Base-by-base conservation (phyloP, 768 basidiomycete genomes). In the Phallus indusiatus region DNA sequence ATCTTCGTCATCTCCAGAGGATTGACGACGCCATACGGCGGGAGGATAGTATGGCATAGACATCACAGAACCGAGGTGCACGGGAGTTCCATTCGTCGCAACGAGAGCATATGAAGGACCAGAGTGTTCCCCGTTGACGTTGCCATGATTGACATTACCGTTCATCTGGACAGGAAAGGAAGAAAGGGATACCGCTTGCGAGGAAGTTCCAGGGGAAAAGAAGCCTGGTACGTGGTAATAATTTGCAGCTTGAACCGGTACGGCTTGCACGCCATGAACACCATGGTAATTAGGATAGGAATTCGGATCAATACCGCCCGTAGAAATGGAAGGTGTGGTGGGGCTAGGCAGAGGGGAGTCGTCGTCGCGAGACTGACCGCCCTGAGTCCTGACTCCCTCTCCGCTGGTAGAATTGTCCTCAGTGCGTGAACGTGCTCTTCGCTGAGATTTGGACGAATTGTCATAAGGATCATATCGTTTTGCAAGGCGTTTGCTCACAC, bases 391-490 rank as follows among this genome's bases (percentile, higher is more conserved):
- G 2, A 14, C 42, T n/a, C 42, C 42, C 12, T n/a, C 14, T 42
- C 42, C 42, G 11, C 49, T 20, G 50, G n/a, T 47, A n/a, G 54
- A 36, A 17, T 57, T 48, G 24, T 50, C 56, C 21, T 17, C 12
- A 6, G 24, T 16, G 10, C 35, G 33, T 14, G 20, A 33, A 37
- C 57, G 22, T 14, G 50, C 28, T n/a, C 22, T 47, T 20, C 57
- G 57, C 1, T 42, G 57, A 33, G 48, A n/a, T 52, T 59, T 59
- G 17, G 57, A 16, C 14, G 48, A 36, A 18, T 22, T 24, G 20
- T 59, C 57, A 58, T 79, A 80, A 4, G 81, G 79, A 34, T 71
- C 73, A 62, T 63, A 79, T 20, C 80, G 74, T 61, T 74, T 75
- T 47, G 58, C 59, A 20, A 48, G 10, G 14, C 77, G 76, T 64